Conservation (phyloP, 73 alveolate genomes). For the Paramecium sexaurelia region DNA sequence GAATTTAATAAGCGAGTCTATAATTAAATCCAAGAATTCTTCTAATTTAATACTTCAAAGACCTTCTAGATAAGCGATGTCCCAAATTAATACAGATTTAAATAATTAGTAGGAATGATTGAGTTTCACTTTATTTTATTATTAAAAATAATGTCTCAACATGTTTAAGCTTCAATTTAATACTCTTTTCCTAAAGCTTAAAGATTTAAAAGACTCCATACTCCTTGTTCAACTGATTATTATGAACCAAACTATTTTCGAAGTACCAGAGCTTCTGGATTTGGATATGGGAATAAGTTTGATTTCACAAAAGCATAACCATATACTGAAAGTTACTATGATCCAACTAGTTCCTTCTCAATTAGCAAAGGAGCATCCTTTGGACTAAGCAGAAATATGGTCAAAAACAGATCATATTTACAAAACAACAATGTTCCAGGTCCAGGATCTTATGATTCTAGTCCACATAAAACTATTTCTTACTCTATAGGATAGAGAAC, state of each 20-base stretch:
- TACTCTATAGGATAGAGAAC: not conserved
- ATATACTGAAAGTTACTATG: not conserved
- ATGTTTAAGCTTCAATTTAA: not conserved
- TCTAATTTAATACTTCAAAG: not conserved
- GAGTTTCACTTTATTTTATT: not conserved
- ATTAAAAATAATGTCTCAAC: not conserved
- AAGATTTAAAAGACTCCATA: not conserved
- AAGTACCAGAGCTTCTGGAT: not conserved
- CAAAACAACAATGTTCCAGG: not conserved
- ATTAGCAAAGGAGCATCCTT: not conserved
- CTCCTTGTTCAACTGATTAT: constrained; percentile 22
- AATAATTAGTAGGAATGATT: constrained; percentile 10
- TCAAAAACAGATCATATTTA: not conserved
- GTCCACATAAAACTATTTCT: not conserved
- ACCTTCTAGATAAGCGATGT: not conserved
- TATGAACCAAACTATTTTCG: not conserved
- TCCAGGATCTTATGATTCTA: not conserved
- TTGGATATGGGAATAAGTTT: not conserved
- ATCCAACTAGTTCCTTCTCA: not conserved
- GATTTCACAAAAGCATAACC: not conserved
- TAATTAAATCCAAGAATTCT: not conserved
- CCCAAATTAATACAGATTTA: not conserved
- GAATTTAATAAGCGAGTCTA: not conserved
- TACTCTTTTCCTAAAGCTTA: constrained; percentile 11
- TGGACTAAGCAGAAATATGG: not conserved